Conservation (phyloP, 768 basidiomycete genomes). For the Boletus subparvulus region DNA sequence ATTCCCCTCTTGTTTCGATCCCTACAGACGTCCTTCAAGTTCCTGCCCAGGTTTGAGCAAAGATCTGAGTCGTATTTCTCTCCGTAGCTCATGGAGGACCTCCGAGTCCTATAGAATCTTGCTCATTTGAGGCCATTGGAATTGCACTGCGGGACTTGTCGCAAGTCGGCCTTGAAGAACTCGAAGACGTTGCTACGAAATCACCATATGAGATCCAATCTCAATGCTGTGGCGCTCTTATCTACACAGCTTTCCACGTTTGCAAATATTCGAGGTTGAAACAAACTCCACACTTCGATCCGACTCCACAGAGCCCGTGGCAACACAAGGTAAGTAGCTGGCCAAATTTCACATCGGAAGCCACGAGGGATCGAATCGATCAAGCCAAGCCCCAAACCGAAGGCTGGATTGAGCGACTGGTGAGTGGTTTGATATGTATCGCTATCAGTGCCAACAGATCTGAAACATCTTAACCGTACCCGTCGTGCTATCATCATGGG, state of each 20-base stretch:
- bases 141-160: neutral
- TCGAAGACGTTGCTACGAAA: neutral
- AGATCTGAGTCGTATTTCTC: neutral
- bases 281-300: too few relatives aligned
- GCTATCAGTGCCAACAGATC: conserved; percentile 3
- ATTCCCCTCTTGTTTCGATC: too few relatives aligned
- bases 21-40: too few relatives aligned
- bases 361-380: neutral
- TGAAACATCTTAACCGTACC: conserved; percentile 3
- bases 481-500: neutral
- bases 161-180: neutral
- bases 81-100: neutral
- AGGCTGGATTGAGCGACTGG: neutral
- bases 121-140: neutral
- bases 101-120: neutral
- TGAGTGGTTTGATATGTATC: neutral
- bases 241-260: too few relatives aligned
- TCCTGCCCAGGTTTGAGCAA: too few relatives aligned
- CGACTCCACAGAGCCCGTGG: too few relatives aligned
- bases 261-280: too few relatives aligned
- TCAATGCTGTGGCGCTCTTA: too few relatives aligned
- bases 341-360: neutral
- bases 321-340: too few relatives aligned
- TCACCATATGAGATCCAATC: too few relatives aligned
- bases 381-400: neutral